These are phyloP conservation scores for Hericium coralloides DNA, from an alignment of 768 basidiomycete genomes.

Conservation along the genomic window DNA sequence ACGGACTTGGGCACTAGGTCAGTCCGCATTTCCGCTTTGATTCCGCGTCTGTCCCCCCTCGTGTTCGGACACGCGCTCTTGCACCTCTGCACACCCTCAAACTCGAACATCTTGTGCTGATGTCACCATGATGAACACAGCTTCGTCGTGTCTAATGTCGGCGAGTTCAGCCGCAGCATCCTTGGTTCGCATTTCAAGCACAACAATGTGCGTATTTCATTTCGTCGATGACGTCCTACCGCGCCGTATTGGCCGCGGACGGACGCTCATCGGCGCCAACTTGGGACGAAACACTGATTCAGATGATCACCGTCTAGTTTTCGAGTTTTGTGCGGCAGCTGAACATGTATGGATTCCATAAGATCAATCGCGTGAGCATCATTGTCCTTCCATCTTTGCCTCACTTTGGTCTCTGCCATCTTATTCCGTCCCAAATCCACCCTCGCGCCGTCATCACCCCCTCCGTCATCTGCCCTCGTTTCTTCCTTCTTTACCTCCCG, in stretches of 20 bases:
- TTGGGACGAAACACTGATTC: constrained; percentile 1
- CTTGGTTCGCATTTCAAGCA: constrained; percentile 86
- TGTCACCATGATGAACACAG: constrained; percentile 21
- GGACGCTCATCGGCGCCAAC: background rate
- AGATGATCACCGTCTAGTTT: constrained; percentile 41
- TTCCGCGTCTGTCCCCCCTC: background rate
- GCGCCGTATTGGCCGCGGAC: no score
- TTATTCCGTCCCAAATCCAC: background rate
- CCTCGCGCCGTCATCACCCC: background rate
- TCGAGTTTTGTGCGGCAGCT: constrained; percentile 91
- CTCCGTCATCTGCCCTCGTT: background rate
- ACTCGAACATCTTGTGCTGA: constrained; percentile 2
- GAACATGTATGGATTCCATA: constrained; percentile 96
- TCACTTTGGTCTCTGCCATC: no score
- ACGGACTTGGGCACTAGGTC: constrained; percentile 69
- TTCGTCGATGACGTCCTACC: no score
- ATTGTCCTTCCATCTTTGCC: background rate
- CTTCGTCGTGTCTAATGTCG: constrained; percentile 80
- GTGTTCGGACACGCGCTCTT: background rate
- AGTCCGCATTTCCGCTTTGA: background rate
- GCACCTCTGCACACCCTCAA: background rate
- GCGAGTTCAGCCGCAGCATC: constrained; percentile 79
- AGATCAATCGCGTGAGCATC: constrained; percentile 70
- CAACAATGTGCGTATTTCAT: constrained; percentile 55
- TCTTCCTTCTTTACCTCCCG: background rate